Evolutionary conservation across 83 land plant genomes (phyloP), one percentile per base, ranked within the genome.

Genomic region (Picea abies): DNA sequence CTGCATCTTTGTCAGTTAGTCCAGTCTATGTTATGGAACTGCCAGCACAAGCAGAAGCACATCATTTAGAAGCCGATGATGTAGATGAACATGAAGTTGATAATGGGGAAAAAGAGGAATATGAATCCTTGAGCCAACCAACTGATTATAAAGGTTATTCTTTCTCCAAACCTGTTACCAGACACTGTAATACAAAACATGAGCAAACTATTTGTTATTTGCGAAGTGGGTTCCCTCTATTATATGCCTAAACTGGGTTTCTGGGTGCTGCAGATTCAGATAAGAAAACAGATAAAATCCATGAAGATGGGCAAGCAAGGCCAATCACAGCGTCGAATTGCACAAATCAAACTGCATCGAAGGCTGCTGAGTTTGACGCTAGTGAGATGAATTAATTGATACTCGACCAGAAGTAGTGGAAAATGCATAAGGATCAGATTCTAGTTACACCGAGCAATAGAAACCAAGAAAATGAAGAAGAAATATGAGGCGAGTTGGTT

Each of bases 21-120:
- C 77, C 77, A 47, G 25, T 73, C 56, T 39, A 56, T 72, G 76
- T 41, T 20, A 10, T 72, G 44, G 47, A 73, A 10, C 8, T 44
- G 5, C 77, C 58, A 9, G 16, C 77, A 73, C 60, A 73, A 44
- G 58, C 77, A 73, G 77, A 73, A 3, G 26, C 76, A 20, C 56
- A 5, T n/a, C 23, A 72, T 19, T 47, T 32, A 39, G 76, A 72
- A 39, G 77, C 23, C 4, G 60, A 47, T 0, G 77, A 73, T 19
- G 58, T 41, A n/a, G 22, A 41, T 4, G 58, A 44, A 73, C 35
- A 29, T 0, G 70, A 29, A 67, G 35, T 3, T 8, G 17, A 29
- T 6, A 32, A 29, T 15, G 35, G 29, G 29, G 70, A 67, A 67
- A 32, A 67, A 9, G 16, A 67, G 22, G 77, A 20, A 20, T 14